A percentile compares a stretch with the other conserved stretches of the same genome.
These are phyloP conservation scores for Nicotiana obtusifolia DNA, from an alignment of 257 asterid genomes.

Conservation along the genomic window DNA sequence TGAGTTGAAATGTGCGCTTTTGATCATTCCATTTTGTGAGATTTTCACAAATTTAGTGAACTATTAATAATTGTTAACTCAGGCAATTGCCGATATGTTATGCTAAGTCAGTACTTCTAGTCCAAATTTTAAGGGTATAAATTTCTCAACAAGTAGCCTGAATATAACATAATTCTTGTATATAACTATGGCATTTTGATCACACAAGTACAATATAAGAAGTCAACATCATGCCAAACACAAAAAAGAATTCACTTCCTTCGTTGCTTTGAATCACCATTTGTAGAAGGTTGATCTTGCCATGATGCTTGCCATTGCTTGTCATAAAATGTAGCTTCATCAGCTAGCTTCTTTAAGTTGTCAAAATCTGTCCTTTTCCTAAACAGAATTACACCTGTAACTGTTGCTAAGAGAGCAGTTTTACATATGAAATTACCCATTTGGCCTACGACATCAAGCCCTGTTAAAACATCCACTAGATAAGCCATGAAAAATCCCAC, in stretches of 20 bases:
- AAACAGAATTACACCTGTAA: slow-evolving; percentile 39
- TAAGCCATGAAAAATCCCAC: slow-evolving; percentile 64
- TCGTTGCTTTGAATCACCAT: background rate
- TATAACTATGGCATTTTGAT: background rate
- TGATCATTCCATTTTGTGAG: too few relatives aligned
- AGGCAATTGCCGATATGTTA: background rate
- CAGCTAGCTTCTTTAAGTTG: slow-evolving; percentile 37
- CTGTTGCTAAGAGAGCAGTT: slow-evolving; percentile 35
- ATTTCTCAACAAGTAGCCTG: background rate
- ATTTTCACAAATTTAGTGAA: too few relatives aligned
- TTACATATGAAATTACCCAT: slow-evolving; percentile 60
- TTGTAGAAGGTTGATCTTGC: slow-evolving; percentile 22
- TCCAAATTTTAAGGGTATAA: background rate
- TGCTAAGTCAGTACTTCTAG: background rate
- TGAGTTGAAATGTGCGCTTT: too few relatives aligned
- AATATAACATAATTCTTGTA: background rate
- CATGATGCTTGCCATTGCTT: slow-evolving; percentile 66
- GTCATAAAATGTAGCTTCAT: slow-evolving; percentile 64
- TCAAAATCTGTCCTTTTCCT: slow-evolving; percentile 37
- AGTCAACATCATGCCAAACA: background rate
- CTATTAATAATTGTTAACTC: too few relatives aligned
- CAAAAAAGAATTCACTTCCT: background rate
- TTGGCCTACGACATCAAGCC: slow-evolving; percentile 56
- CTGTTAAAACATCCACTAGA: slow-evolving; percentile 52
- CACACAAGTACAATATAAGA: background rate